Conservation (phyloP, 345 rosid species). For the Melastoma malabathricum region DNA sequence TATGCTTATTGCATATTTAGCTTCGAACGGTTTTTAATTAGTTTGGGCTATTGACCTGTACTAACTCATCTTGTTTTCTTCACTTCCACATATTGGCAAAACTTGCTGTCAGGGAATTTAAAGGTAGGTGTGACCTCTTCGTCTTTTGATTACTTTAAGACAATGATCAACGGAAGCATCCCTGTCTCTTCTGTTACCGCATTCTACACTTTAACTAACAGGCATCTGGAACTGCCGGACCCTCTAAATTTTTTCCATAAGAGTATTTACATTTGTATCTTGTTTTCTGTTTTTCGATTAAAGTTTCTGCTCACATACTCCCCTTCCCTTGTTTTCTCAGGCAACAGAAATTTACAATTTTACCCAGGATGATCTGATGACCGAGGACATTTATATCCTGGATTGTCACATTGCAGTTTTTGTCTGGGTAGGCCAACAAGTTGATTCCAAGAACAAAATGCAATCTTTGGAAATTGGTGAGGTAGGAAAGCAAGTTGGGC, state of each 20-base stretch:
- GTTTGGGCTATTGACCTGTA: constrained; percentile 1
- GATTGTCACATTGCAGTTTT: constrained; percentile 76
- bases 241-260: too few relatives aligned
- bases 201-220: too few relatives aligned
- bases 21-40: not conserved
- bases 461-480: constrained; percentile 68
- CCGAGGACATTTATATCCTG: constrained; percentile 90
- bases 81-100: constrained; percentile 13
- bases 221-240: too few relatives aligned
- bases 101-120: constrained; percentile 53
- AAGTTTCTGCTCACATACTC: not conserved
- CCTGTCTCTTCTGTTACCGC: not conserved
- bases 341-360: constrained; percentile 81
- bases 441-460: constrained; percentile 56
- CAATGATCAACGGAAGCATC: not conserved
- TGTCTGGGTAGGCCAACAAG: constrained; percentile 95
- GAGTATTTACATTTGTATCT: too few relatives aligned
- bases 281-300: too few relatives aligned
- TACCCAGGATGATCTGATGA: constrained; percentile 94
- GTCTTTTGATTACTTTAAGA: constrained; percentile 1
- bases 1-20: constrained; percentile 8
- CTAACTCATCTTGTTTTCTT: constrained; percentile 11
- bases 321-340: constrained; percentile 23
- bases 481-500: constrained; percentile 26
- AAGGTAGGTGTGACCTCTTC: constrained; percentile 43